Conservation (phyloP, 2,329 filamentous ascomycete genomes). For the Fusarium keratoplasticum region DNA sequence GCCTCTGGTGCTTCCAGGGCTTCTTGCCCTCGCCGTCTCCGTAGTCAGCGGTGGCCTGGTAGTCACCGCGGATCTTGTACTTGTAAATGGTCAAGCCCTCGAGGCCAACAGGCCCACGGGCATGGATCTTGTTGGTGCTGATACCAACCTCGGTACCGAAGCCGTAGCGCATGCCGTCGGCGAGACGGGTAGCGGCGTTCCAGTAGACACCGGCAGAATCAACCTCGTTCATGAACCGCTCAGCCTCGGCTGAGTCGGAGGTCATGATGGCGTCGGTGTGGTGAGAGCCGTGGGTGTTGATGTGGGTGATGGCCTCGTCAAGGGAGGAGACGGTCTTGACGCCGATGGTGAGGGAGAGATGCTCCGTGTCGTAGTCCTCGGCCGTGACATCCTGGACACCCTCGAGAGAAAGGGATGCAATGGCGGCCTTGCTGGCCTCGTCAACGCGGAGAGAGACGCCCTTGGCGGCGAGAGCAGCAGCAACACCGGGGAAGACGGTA, state of each 20-base stretch:
- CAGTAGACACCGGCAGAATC: constrained; percentile 96
- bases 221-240: constrained; percentile 84
- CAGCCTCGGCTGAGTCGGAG: constrained; percentile 72
- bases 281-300: constrained; percentile 91
- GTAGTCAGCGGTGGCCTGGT: constrained; percentile 85
- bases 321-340: constrained; percentile 80
- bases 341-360: constrained; percentile 85
- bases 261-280: constrained; percentile 96
- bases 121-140: constrained; percentile 98
- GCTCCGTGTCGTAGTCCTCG: constrained; percentile 87
- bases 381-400: constrained; percentile 74
- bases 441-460: constrained; percentile 90
- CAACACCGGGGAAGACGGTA: constrained; percentile 77
- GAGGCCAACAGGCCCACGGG: constrained; percentile 89
- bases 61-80: constrained; percentile 87
- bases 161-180: constrained; percentile 96
- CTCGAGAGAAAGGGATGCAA: constrained; percentile 59
- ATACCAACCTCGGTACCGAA: constrained; percentile 99
- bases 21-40: constrained; percentile 71
- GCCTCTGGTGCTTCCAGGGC: constrained; percentile 68
- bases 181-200: constrained; percentile 95
- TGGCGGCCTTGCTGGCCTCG: constrained; percentile 70
- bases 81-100: constrained; percentile 98
- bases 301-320: constrained; percentile 82
- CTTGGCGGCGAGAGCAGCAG: constrained; percentile 77